A percentile compares a stretch with the other conserved stretches of the same genome.
phyloP scores from a whole-genome alignment of 345 rosid species.

The Lagerstroemia speciosa region DNA sequence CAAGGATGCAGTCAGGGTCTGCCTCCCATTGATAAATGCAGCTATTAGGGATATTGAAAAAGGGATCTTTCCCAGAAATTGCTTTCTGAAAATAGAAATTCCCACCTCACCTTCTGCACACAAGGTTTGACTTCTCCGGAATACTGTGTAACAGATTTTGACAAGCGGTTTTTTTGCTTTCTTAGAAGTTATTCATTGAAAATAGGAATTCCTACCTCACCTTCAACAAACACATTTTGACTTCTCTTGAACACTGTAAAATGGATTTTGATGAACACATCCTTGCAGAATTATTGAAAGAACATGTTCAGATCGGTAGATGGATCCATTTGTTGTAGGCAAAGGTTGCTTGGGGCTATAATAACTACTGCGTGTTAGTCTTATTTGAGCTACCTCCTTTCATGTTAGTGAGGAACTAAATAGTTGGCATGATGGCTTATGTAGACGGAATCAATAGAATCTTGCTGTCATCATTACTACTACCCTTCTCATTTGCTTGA shows the following conservation, averaged over 20 bases:
- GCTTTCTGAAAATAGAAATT: constrained; percentile 61
- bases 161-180: constrained; percentile 17
- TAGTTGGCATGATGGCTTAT: not conserved
- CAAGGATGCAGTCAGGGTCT: constrained; percentile 76
- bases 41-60: constrained; percentile 72
- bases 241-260: not conserved
- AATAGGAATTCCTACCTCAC: constrained; percentile 70
- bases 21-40: constrained; percentile 75
- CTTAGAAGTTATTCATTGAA: constrained; percentile 61
- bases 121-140: constrained; percentile 45
- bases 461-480: not conserved
- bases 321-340: not conserved
- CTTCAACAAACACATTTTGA: constrained; percentile 18
- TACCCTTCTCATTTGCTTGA: not conserved
- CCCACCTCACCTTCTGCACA: constrained; percentile 72
- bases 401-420: not conserved
- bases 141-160: not conserved
- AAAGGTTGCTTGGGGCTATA: not conserved
- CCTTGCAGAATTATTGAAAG: not conserved
- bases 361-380: not conserved
- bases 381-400: not conserved
- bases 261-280: not conserved
- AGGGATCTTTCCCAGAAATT: constrained; percentile 66
- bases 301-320: not conserved
- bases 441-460: not conserved